Evolutionary conservation across 805 yeast genomes (phyloP).

Genomic region (Candida pini): DNA sequence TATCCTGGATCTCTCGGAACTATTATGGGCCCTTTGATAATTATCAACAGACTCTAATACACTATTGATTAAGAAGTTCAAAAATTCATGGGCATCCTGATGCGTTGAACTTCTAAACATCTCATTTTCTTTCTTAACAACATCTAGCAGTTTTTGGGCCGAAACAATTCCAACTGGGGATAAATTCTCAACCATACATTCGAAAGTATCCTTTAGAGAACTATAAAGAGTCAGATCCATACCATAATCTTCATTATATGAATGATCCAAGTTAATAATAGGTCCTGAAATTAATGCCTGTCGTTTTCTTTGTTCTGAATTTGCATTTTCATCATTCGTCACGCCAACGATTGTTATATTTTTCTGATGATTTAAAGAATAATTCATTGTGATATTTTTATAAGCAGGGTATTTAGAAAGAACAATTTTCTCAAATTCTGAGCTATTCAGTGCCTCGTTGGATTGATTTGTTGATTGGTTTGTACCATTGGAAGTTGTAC

Average conservation of each 20-base stretch:
- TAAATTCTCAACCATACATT: slow-evolving; percentile 67
- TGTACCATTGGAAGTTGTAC: slow-evolving; percentile 14
- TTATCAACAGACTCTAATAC: slow-evolving; percentile 48
- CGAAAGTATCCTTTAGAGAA: slow-evolving; percentile 80
- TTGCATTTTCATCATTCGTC: slow-evolving; percentile 35
- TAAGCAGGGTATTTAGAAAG: slow-evolving; percentile 27
- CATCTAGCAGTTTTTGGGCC: slow-evolving; percentile 67
- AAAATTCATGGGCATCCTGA: slow-evolving; percentile 97
- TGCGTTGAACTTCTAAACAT: slow-evolving; percentile 90
- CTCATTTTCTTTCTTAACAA: slow-evolving; percentile 75
- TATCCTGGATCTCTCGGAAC: slow-evolving; percentile 24
- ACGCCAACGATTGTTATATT: slow-evolving; percentile 42
- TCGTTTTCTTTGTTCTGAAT: slow-evolving; percentile 70
- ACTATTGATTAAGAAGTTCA: slow-evolving; percentile 76
- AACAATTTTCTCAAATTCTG: slow-evolving; percentile 16
- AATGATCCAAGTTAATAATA: slow-evolving; percentile 71
- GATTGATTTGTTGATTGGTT: slow-evolving; percentile 3
- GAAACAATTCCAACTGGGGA: slow-evolving; percentile 78
- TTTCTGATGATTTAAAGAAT: slow-evolving; percentile 35
- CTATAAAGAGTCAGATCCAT: slow-evolving; percentile 49
- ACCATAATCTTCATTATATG: slow-evolving; percentile 46
- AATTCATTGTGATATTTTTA: slow-evolving; percentile 30
- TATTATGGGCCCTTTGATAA: slow-evolving; percentile 13
- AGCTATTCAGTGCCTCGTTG: slow-evolving; percentile 11
- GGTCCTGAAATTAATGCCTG: slow-evolving; percentile 80